Evolutionary conservation across 2,329 filamentous ascomycete species (phyloP).

Genomic region (Aspergillus quadricinctus): DNA sequence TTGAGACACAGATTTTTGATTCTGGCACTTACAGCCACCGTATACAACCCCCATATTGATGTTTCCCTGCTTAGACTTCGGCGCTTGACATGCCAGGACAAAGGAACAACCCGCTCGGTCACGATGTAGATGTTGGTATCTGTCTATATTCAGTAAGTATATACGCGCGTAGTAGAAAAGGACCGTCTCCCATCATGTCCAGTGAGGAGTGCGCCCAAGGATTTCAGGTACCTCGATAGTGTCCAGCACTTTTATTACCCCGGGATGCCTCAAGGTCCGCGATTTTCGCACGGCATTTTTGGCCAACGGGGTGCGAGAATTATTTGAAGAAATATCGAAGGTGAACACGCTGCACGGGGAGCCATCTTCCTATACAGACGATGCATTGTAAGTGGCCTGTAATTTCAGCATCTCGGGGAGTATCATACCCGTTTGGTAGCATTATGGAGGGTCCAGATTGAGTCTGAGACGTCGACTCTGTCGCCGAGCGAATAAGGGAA

Average conservation of each 20-base stretch:
- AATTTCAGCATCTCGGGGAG: background rate
- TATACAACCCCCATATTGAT: constrained; percentile 91
- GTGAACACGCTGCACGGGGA: constrained; percentile 95
- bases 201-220: background rate
- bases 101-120: constrained; percentile 80
- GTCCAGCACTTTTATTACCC: constrained; percentile 89
- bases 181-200: background rate
- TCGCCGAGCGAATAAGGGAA: constrained; percentile 94
- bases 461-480: constrained; percentile 83
- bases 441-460: constrained; percentile 95
- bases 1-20: background rate
- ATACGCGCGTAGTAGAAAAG: too few species aligned
- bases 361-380: constrained; percentile 68
- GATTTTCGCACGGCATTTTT: constrained; percentile 93
- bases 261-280: constrained; percentile 86
- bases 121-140: constrained; percentile 95
- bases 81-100: constrained; percentile 85
- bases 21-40: constrained; percentile 61
- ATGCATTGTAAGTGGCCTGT: constrained; percentile 10
- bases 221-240: constrained; percentile 71
- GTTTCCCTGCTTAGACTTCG: constrained; percentile 88
- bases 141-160: constrained; percentile 54
- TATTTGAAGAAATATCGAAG: constrained; percentile 82
- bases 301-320: constrained; percentile 75
- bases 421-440: constrained; percentile 75